A percentile compares a stretch with the other conserved stretches of the same genome.
These are phyloP conservation scores for Lentinula boryana DNA, from an alignment of 768 basidiomycete genomes.

Conservation along the genomic window DNA sequence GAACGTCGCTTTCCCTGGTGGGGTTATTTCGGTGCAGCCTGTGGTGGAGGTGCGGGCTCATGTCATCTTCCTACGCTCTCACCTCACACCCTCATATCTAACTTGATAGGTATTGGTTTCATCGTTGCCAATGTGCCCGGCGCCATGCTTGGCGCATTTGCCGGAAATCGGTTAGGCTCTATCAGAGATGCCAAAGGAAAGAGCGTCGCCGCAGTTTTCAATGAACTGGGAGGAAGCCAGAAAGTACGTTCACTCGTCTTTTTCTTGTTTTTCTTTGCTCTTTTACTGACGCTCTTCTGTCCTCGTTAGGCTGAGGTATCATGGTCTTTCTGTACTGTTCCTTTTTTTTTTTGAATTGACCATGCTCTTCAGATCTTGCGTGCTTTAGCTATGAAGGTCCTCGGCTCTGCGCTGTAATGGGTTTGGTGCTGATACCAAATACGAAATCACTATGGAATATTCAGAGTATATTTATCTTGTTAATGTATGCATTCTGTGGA, in stretches of 20 bases:
- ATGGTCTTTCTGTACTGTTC: background rate
- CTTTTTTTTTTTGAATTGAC: background rate
- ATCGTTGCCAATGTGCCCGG: constrained; percentile 48
- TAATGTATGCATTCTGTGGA: background rate
- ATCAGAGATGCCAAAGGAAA: constrained; percentile 93
- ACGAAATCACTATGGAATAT: background rate
- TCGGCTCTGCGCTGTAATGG: constrained; percentile 54
- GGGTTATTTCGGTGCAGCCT: constrained; percentile 50
- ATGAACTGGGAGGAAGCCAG: constrained; percentile 65
- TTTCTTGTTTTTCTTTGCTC: background rate
- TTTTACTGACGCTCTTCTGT: background rate
- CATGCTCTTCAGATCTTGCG: constrained; percentile 56
- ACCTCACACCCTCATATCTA: constrained; percentile 60
- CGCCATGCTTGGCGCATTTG: constrained; percentile 75
- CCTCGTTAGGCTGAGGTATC: constrained; percentile 59
- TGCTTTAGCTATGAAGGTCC: constrained; percentile 75
- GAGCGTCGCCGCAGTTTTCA: constrained; percentile 86
- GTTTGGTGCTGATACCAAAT: too few species aligned
- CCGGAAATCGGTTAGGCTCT: constrained; percentile 88
- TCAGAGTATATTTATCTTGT: background rate
- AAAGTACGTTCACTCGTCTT: constrained; percentile 28
- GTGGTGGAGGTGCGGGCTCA: constrained; percentile 38
- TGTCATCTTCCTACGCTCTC: background rate
- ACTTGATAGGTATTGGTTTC: constrained; percentile 34
- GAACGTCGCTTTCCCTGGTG: constrained; percentile 66